A percentile compares a stretch with the other conserved stretches of the same genome.
phyloP scores from a whole-genome alignment of 164 flowering plant species.

The Tetrastigma voinierianum region DNA sequence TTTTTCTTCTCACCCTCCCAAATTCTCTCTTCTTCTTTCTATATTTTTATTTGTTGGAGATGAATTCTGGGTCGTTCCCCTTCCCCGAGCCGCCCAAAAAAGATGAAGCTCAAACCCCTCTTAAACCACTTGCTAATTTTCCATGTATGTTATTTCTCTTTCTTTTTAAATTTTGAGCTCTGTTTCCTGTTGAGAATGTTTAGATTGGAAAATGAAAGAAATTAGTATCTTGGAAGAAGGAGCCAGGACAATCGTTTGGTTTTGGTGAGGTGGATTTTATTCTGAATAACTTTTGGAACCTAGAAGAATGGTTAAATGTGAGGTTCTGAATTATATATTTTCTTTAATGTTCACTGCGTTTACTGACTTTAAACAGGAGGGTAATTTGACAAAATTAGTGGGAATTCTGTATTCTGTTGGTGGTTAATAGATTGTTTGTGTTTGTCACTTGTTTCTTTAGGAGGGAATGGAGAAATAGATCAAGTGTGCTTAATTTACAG shows the following conservation, averaged over 20 bases:
- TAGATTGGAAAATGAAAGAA: not conserved
- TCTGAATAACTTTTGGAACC: too few relatives aligned
- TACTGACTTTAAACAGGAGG: too few relatives aligned
- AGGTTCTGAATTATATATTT: too few relatives aligned
- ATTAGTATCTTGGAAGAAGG: too few relatives aligned
- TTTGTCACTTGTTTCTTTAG: not conserved
- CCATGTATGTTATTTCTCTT: not conserved
- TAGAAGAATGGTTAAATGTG: too few relatives aligned
- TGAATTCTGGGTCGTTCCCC: conserved; percentile 29
- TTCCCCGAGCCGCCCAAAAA: conserved; percentile 17
- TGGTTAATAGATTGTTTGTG: not conserved
- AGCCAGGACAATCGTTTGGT: too few relatives aligned
- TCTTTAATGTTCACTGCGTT: too few relatives aligned
- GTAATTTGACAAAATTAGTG: too few relatives aligned
- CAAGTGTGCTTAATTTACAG: not conserved
- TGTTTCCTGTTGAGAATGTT: conserved; percentile 1
- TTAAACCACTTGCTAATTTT: not conserved
- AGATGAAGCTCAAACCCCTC: conserved; percentile 13
- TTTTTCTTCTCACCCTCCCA: conserved; percentile 1
- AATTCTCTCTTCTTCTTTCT: not conserved
- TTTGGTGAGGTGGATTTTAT: too few relatives aligned
- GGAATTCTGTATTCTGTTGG: not conserved
- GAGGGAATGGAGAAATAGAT: not conserved
- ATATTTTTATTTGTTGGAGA: conserved; percentile 1
- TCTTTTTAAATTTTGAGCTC: not conserved